These are phyloP conservation scores for Gaertneriomyces semiglobifer DNA, from an alignment of 192 early-diverging fungal species.

Conservation along the genomic window DNA sequence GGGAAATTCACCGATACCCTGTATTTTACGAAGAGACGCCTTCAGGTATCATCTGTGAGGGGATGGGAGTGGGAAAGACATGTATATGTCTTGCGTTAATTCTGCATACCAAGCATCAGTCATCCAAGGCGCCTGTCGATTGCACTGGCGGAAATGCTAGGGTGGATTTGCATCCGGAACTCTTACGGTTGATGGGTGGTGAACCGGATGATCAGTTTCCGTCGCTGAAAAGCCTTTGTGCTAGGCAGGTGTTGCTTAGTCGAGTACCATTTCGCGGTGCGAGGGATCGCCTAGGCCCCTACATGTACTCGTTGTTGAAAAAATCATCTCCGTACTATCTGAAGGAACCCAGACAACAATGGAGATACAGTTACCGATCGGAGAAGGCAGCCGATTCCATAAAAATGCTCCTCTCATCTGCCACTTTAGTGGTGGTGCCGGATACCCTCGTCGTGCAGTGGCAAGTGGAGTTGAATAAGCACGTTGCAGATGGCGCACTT, in stretches of 20 bases:
- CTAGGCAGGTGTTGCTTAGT: neutral
- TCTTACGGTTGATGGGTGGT: constrained; percentile 2
- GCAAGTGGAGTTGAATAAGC: constrained; percentile 68
- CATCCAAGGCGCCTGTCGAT: constrained; percentile 46
- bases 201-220: neutral
- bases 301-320: constrained; percentile 46
- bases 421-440: constrained; percentile 75
- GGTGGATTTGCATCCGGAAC: neutral
- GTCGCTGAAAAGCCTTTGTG: constrained; percentile 12
- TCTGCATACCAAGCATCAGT: constrained; percentile 58
- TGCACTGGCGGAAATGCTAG: constrained; percentile 1
- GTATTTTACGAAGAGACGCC: constrained; percentile 34
- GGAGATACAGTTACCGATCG: neutral
- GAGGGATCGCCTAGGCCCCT: constrained; percentile 42
- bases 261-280: constrained; percentile 9
- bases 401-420: constrained; percentile 31
- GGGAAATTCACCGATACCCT: constrained; percentile 27
- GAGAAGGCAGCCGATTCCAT: neutral
- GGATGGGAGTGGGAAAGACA: constrained; percentile 68
- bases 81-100: constrained; percentile 49
- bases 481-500: constrained; percentile 50
- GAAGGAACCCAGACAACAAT: constrained; percentile 30
- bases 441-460: constrained; percentile 75
- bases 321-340: constrained; percentile 54
- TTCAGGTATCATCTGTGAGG: constrained; percentile 80